These are phyloP conservation scores for Ehretia macrophylla DNA, from an alignment of 257 asterid species.

Conservation along the genomic window DNA sequence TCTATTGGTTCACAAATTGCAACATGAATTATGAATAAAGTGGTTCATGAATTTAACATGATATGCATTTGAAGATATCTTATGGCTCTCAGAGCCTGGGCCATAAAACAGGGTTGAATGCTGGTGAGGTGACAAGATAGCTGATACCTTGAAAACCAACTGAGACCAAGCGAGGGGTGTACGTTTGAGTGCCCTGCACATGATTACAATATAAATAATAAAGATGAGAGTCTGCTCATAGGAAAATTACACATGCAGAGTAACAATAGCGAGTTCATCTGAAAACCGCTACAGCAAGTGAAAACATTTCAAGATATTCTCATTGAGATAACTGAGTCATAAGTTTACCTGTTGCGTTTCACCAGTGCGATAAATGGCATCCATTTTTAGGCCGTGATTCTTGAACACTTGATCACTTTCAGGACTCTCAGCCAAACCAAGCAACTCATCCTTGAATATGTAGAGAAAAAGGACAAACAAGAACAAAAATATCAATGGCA, in stretches of 20 bases:
- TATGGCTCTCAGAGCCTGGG: background rate
- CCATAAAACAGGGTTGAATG: background rate
- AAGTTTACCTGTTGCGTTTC: slow-evolving; percentile 72
- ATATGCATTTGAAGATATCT: background rate
- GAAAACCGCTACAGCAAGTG: background rate
- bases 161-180: slow-evolving; percentile 89
- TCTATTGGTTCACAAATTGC: no score
- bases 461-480: slow-evolving; percentile 13
- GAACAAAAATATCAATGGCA: background rate
- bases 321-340: background rate
- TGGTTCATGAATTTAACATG: no score
- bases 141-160: slow-evolving; percentile 75
- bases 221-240: background rate
- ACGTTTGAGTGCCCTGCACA: slow-evolving; percentile 77
- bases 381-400: slow-evolving; percentile 67
- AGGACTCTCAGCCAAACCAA: slow-evolving; percentile 71
- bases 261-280: background rate
- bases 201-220: slow-evolving; percentile 8
- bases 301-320: background rate
- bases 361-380: slow-evolving; percentile 76
- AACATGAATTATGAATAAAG: no score
- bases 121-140: slow-evolving; percentile 9
- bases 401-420: slow-evolving; percentile 50
- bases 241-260: no score
- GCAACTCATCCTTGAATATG: slow-evolving; percentile 82